These are phyloP conservation scores for Oryza rufipogon DNA, from an alignment of 176 grass and related monocot genomes.

Conservation along the genomic window DNA sequence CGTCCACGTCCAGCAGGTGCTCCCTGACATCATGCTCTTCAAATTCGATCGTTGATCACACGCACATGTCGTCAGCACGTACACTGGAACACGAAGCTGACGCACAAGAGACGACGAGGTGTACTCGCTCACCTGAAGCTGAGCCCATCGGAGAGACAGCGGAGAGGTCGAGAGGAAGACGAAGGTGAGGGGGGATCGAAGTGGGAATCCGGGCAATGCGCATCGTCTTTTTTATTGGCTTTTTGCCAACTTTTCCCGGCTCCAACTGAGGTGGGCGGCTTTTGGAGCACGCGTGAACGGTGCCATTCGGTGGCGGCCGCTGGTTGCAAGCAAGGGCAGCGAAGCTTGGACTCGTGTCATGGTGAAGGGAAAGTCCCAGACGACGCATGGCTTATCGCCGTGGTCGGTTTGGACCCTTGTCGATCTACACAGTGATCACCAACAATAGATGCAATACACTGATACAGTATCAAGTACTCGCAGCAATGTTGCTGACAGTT, in stretches of 20 bases:
- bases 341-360: not conserved
- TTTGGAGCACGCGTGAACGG: constrained; percentile 21
- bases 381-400: not conserved
- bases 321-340: not conserved
- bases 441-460: too few relatives aligned
- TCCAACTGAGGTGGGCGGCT: constrained; percentile 46
- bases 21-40: constrained; percentile 58
- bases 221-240: not conserved
- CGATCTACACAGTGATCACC: not conserved
- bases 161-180: not conserved
- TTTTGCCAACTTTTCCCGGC: not conserved
- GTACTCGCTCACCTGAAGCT: constrained; percentile 39
- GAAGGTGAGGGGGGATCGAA: not conserved
- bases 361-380: too few relatives aligned
- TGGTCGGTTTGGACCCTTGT: not conserved
- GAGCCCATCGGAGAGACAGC: constrained; percentile 39
- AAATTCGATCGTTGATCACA: not conserved
- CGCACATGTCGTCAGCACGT: not conserved
- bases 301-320: constrained; percentile 32
- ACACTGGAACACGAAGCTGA: too few relatives aligned
- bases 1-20: constrained; percentile 72
- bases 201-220: not conserved
- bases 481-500: too few relatives aligned
- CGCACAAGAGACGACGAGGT: not conserved
- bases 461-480: too few relatives aligned